A percentile compares a stretch with the other conserved stretches of the same genome.
Evolutionary conservation across 2,329 filamentous ascomycete genomes (phyloP).

Genomic region (Annulohypoxylon truncatum): DNA sequence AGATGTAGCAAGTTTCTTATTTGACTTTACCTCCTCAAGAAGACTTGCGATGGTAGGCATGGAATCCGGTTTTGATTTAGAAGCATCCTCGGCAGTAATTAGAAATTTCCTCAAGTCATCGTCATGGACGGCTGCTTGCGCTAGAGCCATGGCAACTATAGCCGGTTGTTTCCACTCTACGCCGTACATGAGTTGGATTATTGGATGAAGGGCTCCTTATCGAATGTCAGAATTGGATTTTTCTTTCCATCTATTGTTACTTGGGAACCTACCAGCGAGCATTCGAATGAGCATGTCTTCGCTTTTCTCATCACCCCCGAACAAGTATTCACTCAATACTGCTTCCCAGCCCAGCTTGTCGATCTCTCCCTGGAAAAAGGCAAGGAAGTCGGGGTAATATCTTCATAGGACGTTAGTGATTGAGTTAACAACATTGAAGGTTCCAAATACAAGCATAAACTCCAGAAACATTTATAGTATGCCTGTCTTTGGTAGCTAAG

Average conservation of each 20-base stretch:
- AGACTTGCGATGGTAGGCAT: conserved; percentile 67
- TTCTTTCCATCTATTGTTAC: not conserved
- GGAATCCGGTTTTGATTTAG: conserved; percentile 48
- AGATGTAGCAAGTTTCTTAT: conserved; percentile 68
- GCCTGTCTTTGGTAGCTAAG: not conserved
- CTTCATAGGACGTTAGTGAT: conserved; percentile 26
- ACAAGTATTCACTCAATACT: conserved; percentile 74
- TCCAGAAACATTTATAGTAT: not conserved
- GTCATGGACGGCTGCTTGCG: conserved; percentile 78
- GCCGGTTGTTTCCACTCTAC: conserved; percentile 85
- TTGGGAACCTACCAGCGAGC: conserved; percentile 64
- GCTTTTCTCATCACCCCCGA: conserved; percentile 71
- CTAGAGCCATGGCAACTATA: conserved; percentile 82
- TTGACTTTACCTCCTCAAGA: conserved; percentile 66
- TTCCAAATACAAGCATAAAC: not conserved
- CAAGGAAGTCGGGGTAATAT: conserved; percentile 78
- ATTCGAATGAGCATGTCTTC: conserved; percentile 77
- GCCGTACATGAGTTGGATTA: conserved; percentile 88
- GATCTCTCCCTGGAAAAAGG: conserved; percentile 81
- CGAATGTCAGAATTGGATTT: not conserved
- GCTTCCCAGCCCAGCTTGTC: conserved; percentile 69
- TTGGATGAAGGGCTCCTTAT: conserved; percentile 77
- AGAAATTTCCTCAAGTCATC: conserved; percentile 68
- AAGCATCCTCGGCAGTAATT: conserved; percentile 61
- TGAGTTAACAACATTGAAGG: not conserved